A percentile compares a stretch with the other conserved stretches of the same genome.
phyloP scores from a whole-genome alignment of 2,329 filamentous ascomycete species.

The Cladosporium sphaerospermum region DNA sequence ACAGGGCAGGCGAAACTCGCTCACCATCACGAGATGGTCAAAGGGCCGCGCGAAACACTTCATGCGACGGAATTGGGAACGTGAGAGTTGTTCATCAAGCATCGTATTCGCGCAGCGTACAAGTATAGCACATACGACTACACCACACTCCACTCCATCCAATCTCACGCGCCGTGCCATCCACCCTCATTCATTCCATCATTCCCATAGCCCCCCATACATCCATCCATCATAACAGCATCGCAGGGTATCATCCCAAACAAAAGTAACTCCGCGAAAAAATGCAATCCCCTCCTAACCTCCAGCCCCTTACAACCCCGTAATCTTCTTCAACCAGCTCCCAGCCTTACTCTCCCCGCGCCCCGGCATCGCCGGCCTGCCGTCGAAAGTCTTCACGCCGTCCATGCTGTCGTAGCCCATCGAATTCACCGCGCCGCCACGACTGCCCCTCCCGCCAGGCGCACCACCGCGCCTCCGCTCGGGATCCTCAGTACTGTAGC shows the following conservation, averaged over 20 bases:
- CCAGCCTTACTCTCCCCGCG: constrained; percentile 32
- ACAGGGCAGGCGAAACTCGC: no score
- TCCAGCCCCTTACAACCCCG: constrained; percentile 18
- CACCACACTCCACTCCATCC: no score
- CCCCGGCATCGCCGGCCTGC: constrained; percentile 30
- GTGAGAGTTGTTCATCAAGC: no score
- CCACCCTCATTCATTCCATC: neutral
- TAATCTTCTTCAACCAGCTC: constrained; percentile 45
- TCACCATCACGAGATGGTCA: no score
- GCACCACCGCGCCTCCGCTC: constrained; percentile 21
- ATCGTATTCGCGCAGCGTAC: no score
- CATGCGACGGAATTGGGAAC: no score
- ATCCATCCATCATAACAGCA: neutral
- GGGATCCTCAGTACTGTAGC: constrained; percentile 18
- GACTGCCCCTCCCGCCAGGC: constrained; percentile 24
- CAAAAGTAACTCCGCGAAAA: neutral
- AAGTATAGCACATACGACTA: no score
- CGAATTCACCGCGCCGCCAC: constrained; percentile 24
- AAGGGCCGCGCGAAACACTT: no score
- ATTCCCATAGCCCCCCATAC: neutral
- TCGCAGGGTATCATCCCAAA: constrained; percentile 16
- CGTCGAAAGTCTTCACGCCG: constrained; percentile 36
- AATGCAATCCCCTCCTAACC: neutral
- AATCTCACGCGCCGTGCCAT: no score
- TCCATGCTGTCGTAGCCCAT: constrained; percentile 30